phyloP scores from a whole-genome alignment of 768 basidiomycete species.

The Kwoniella mangroviensis region DNA sequence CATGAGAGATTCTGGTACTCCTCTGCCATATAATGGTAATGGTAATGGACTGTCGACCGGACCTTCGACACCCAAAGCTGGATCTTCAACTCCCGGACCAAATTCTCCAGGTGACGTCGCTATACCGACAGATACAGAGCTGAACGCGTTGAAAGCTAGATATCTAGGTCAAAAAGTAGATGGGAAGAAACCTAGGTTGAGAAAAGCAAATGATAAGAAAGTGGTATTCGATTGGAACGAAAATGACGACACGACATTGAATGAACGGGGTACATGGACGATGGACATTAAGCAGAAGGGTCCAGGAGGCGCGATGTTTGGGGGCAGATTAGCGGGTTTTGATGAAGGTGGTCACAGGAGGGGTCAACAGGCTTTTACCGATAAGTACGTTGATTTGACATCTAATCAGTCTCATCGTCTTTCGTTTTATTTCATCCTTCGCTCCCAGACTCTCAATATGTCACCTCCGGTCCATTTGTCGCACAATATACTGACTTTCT shows the following conservation, averaged over 20 bases:
- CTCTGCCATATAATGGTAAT: constrained; percentile 24
- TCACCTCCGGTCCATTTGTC: no score
- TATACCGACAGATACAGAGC: constrained; percentile 68
- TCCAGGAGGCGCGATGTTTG: constrained; percentile 53
- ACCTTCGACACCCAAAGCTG: constrained; percentile 21
- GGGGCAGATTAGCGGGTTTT: constrained; percentile 55
- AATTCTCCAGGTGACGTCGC: constrained; percentile 38
- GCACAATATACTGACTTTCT: no score
- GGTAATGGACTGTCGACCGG: constrained; percentile 13
- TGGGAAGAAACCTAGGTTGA: constrained; percentile 39
- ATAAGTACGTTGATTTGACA: constrained; percentile 22
- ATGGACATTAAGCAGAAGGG: constrained; percentile 33
- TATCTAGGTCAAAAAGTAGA: constrained; percentile 71
- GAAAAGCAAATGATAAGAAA: constrained; percentile 85
- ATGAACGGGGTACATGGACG: constrained; percentile 50
- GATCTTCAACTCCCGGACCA: constrained; percentile 58
- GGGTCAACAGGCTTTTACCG: constrained; percentile 23
- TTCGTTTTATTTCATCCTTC: background rate
- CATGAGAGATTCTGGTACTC: constrained; percentile 26
- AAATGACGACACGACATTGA: constrained; percentile 84
- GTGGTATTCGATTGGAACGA: constrained; percentile 99
- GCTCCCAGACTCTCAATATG: background rate
- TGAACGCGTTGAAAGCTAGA: constrained; percentile 81
- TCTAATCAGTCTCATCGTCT: background rate
- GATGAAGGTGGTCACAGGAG: constrained; percentile 46